phyloP scores from a whole-genome alignment of 2,329 filamentous ascomycete species.

The Paracoccidioides lutzii region DNA sequence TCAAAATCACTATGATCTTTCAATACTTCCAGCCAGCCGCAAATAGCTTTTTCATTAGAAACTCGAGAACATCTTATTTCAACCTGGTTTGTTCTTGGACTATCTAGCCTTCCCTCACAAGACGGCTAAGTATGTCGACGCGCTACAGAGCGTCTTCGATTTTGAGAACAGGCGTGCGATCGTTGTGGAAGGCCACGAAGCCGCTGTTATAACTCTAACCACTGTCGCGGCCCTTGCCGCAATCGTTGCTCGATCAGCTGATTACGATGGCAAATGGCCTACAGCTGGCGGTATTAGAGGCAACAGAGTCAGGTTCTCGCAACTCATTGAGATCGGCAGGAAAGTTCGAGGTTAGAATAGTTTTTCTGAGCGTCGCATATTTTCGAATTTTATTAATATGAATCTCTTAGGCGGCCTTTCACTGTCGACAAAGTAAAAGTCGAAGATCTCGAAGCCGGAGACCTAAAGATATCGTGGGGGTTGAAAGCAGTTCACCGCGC shows the following conservation, averaged over 20 bases:
- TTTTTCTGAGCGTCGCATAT: slow-evolving; percentile 3
- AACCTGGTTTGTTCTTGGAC: slow-evolving; percentile 42
- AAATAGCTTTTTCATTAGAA: slow-evolving; percentile 24
- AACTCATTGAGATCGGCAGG: slow-evolving; percentile 23
- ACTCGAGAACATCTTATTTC: slow-evolving; percentile 44
- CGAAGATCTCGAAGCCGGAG: slow-evolving; percentile 37
- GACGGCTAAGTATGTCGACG: slow-evolving; percentile 23
- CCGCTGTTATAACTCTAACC: slow-evolving; percentile 21
- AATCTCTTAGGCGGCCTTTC: slow-evolving; percentile 20
- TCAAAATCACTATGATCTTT: not conserved
- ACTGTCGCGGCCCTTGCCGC: slow-evolving; percentile 24
- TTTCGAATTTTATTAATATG: slow-evolving; percentile 1
- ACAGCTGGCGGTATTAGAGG: slow-evolving; percentile 26
- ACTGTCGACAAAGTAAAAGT: slow-evolving; percentile 32
- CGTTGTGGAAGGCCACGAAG: slow-evolving; percentile 19
- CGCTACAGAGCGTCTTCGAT: slow-evolving; percentile 22
- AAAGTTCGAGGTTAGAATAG: slow-evolving; percentile 18
- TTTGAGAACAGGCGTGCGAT: slow-evolving; percentile 22
- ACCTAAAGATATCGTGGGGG: slow-evolving; percentile 16
- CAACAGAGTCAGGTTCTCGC: slow-evolving; percentile 15
- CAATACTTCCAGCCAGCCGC: not conserved
- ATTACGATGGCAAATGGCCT: slow-evolving; percentile 30
- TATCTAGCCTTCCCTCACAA: slow-evolving; percentile 39
- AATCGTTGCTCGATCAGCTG: slow-evolving; percentile 26
- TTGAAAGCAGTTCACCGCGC: slow-evolving; percentile 15